Evolutionary conservation across 2,329 filamentous ascomycete species (phyloP).

Genomic region (Zymoseptoria ardabiliae): DNA sequence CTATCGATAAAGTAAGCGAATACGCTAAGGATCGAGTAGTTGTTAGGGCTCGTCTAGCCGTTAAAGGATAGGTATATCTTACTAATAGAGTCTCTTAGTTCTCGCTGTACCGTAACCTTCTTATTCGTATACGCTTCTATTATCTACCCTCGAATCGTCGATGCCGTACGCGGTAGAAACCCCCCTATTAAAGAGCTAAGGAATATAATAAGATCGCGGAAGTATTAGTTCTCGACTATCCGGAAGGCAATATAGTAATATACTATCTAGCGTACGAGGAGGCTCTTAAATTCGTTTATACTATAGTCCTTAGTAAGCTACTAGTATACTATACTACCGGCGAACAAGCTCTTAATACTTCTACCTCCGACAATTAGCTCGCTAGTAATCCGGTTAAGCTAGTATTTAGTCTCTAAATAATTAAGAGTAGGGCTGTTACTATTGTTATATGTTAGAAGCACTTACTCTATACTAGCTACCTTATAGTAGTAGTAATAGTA

Average conservation of each 20-base stretch:
- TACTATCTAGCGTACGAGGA: background rate
- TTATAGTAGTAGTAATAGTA: background rate
- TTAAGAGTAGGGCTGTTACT: background rate
- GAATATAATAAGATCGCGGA: background rate
- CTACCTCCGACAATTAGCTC: background rate
- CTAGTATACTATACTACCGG: background rate
- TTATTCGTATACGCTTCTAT: background rate
- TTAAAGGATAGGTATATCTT: background rate
- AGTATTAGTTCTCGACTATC: background rate
- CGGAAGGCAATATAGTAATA: background rate
- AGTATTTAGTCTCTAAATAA: background rate
- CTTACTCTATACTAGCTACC: background rate
- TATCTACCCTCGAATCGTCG: background rate
- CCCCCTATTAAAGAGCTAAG: background rate
- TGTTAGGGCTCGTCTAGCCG: background rate
- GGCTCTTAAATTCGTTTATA: background rate
- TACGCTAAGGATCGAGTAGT: background rate
- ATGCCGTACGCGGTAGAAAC: background rate
- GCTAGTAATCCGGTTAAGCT: background rate
- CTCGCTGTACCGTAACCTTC: background rate
- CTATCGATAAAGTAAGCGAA: background rate
- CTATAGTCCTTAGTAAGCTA: background rate
- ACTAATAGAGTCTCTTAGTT: background rate
- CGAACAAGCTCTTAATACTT: background rate
- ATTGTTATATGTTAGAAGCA: background rate